A percentile compares a stretch with the other conserved stretches of the same genome.
These are phyloP conservation scores for Sambucus nigra DNA, from an alignment of 129 eudicot species.

Conservation along the genomic window DNA sequence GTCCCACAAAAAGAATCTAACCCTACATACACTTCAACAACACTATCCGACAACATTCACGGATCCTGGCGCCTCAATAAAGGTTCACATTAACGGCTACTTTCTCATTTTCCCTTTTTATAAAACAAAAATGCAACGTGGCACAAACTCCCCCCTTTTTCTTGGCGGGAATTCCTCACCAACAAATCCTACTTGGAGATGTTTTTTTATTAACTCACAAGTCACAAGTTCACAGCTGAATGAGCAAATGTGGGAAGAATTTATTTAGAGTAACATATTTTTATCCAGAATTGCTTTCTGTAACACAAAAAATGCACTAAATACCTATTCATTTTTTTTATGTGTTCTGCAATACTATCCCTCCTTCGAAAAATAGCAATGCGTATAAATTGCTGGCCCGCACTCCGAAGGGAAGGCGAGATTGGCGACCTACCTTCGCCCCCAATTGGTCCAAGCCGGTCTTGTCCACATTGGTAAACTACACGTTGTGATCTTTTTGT, in stretches of 20 bases:
- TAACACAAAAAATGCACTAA: background rate
- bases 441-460: no score
- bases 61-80: slow-evolving; percentile 24
- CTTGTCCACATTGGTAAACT: no score
- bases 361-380: background rate
- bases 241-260: background rate
- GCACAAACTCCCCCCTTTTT: background rate
- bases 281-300: background rate
- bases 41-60: slow-evolving; percentile 32
- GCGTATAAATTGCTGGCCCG: no score
- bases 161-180: slow-evolving; percentile 41
- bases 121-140: background rate
- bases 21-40: slow-evolving; percentile 7
- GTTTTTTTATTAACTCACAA: no score
- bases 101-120: slow-evolving; percentile 16
- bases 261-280: background rate
- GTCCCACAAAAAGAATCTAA: slow-evolving; percentile 4
- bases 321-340: no score
- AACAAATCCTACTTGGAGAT: no score
- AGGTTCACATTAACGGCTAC: slow-evolving; percentile 54
- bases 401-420: no score
- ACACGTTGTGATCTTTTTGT: no score
- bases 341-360: background rate
- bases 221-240: no score
- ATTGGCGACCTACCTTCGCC: no score